Evolutionary conservation across 108 stramenopile genomes (phyloP), one percentile per base, ranked within the genome.

Genomic region (Nitzschia putrida): DNA sequence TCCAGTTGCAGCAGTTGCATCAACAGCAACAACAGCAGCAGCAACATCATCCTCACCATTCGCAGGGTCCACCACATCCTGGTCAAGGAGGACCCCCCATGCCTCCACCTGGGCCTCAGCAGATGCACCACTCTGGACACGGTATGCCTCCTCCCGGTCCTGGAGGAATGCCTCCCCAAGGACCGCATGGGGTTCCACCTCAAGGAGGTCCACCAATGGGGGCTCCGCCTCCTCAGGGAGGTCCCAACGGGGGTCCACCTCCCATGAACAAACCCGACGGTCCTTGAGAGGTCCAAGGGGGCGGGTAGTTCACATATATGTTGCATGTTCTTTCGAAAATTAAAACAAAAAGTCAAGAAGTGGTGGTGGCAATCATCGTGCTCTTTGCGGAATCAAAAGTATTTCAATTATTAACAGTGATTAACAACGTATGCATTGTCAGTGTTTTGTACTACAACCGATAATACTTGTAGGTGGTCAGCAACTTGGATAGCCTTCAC

Each of bases 1-100:
- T 68, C 52, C 81, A 82, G 54, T 42, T 82, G 59, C 81, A 82
- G 54, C 81, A 77, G 37, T 61, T 74, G 29, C 77, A 77, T 38
- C 76, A 73, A 38, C 74, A 77, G 25, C 66, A 67, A 41, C 34
- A 38, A 26, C 66, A 53, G 3, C 68, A 52, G 24, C 55, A 41
- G 57, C 39, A 40, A 25, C 68, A 69, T 44, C 34, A 41, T 5
- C 55, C 40, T 18, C 69, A 55, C 22, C 38, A 21, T 13, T 41
- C 68, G 14, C 56, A n/a, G 18, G n/a, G n/a, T n/a, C 43, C 25
- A 22, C 18, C 25, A 44, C 66, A 67, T 26, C 29, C 29, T 34
- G 29, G 29, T 3, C 41, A 22, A 23, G 66, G 34, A 10, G 29
- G 42, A 23, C 68, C 68, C 7, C 64, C 49, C 18, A 61, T 41